Evolutionary conservation across 805 yeast species (phyloP).

Genomic region (Lipomyces spencermartinsiae): DNA sequence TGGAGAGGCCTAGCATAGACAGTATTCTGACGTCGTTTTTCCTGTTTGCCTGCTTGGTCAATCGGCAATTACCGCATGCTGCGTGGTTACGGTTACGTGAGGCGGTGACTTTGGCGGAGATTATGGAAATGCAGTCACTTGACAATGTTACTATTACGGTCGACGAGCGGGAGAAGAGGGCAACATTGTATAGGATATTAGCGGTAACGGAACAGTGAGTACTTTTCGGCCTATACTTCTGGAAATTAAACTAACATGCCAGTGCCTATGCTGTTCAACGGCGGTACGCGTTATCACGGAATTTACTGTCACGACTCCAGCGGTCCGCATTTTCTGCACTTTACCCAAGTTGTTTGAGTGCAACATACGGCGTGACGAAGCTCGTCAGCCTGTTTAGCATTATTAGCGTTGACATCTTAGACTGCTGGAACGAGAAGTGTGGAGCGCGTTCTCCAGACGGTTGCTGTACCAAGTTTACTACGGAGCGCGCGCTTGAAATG

Average conservation of each 20-base stretch:
- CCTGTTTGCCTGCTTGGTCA: constrained; percentile 11
- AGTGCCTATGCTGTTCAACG: not conserved
- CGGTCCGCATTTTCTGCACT: not conserved
- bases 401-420: constrained; percentile 11
- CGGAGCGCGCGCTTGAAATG: constrained; percentile 10
- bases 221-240: not conserved
- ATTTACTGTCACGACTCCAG: not conserved
- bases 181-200: constrained; percentile 12
- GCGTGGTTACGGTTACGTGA: constrained; percentile 25
- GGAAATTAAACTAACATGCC: not conserved
- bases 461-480: not conserved
- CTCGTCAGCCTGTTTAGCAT: constrained; percentile 15
- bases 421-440: constrained; percentile 23
- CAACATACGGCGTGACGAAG: not conserved
- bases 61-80: constrained; percentile 14
- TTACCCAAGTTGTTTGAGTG: not conserved
- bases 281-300: not conserved
- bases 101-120: constrained; percentile 23
- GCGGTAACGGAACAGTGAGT: constrained; percentile 27
- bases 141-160: constrained; percentile 1
- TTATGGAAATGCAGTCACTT: constrained; percentile 12
- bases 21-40: constrained; percentile 19
- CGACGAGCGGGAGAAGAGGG: constrained; percentile 11
- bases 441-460: constrained; percentile 1
- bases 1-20: constrained; percentile 13